These are phyloP conservation scores for Incumbomyces lentus DNA, from an alignment of 2,329 filamentous ascomycete genomes.

Conservation along the genomic window DNA sequence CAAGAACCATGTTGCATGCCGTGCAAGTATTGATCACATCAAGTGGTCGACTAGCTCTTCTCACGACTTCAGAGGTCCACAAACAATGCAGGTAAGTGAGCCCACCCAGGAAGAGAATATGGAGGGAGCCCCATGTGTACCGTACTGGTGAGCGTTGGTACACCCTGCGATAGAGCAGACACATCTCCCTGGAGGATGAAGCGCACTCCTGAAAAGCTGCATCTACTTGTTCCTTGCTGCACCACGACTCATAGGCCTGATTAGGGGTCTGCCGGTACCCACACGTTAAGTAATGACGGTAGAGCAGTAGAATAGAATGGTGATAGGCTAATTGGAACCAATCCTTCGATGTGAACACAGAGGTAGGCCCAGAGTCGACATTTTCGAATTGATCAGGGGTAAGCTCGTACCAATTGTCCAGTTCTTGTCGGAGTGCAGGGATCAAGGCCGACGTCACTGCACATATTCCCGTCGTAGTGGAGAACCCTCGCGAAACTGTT, in stretches of 20 bases:
- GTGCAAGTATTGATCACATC: conserved; percentile 23
- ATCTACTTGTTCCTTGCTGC: conserved; percentile 4
- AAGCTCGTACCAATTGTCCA: conserved; percentile 21
- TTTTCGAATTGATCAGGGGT: conserved; percentile 13
- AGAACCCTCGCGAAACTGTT: conserved; percentile 11
- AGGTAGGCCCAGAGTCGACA: conserved; percentile 6
- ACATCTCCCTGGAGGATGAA: conserved; percentile 11
- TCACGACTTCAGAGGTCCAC: conserved; percentile 22
- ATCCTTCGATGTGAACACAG: conserved; percentile 9
- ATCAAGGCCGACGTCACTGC: conserved; percentile 4
- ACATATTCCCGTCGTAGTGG: conserved; percentile 8
- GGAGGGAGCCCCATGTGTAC: conserved; percentile 20
- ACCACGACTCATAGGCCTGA: no score
- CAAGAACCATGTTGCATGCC: conserved; percentile 24
- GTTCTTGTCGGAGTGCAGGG: conserved; percentile 17
- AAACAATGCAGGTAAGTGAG: conserved; percentile 27
- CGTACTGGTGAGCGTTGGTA: conserved; percentile 9
- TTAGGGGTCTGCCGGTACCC: conserved; percentile 3
- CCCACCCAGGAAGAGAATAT: conserved; percentile 21
- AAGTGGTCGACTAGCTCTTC: conserved; percentile 10
- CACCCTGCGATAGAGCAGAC: conserved; percentile 8
- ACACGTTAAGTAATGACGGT: conserved; percentile 19
- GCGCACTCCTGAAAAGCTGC: conserved; percentile 20
- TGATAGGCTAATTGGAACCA: conserved; percentile 16
- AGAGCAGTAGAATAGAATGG: conserved; percentile 18